Evolutionary conservation across 768 basidiomycete genomes (phyloP), one percentile per base, ranked within the genome.

Genomic region (Macrolepiota fuliginosa): DNA sequence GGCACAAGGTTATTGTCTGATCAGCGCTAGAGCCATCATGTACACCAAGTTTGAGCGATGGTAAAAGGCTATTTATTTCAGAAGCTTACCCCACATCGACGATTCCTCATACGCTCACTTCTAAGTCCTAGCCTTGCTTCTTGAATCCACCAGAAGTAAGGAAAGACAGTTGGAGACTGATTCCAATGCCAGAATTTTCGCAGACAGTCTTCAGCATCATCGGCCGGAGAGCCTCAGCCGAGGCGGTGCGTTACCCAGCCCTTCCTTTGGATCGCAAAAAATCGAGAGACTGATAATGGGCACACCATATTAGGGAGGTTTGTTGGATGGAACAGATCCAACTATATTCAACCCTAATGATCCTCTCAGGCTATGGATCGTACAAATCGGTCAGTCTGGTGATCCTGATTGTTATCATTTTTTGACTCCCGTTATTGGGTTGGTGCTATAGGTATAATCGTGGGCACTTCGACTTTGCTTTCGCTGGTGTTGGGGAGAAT

Each of bases 291-390:
- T 51, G 24, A 39, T 19, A 15, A 39, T 52, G 37, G 6, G 17
- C 49, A 29, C 19, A 32, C 32, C 54, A 10, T 12, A 36, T 17
- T 46, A 92, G 88, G 90, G 90, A 19, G 92, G 91, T 6, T 74
- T 96, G 29, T 72, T 96, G 58, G 85, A 79, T 47, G 93, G 93
- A 0, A 80, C 85, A 55, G 86, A 95, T 67, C 94, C 93, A 0
- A 79, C 87, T 0, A 72, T 74, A 2, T 86, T 87, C 73, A 88
- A 90, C 62, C 65, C 79, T 1, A 61, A 72, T 1, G 92, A 94
- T 70, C 93, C 94, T 6, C 68, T 95, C 63, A 77, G 87, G 15
- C 68, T 91, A 70, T 92, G 88, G 88, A 88, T 90, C 61, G 81
- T 92, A 52, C 89, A 92, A 84, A 81, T 90, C 52, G 88, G 91